phyloP scores from a whole-genome alignment of 768 basidiomycete species.

The Pseudohyphozyma bogoriensis region DNA sequence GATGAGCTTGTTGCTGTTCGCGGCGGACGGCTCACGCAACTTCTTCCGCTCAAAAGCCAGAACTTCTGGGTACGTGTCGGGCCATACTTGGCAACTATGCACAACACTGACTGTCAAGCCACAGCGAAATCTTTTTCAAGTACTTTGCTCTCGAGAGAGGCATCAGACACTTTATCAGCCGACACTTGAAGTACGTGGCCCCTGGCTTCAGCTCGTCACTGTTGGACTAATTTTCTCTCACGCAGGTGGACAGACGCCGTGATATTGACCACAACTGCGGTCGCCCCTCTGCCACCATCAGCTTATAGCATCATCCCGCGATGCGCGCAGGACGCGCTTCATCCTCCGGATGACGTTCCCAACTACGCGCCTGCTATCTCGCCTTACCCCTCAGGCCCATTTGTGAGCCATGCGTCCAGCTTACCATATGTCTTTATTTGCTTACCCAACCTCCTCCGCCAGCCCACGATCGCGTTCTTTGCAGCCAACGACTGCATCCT shows the following conservation, averaged over 20 bases:
- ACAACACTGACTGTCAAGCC: background rate
- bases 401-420: slow-evolving; percentile 9
- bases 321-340: slow-evolving; percentile 1
- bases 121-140: slow-evolving; percentile 23
- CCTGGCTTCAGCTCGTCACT: no score
- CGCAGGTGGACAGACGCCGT: slow-evolving; percentile 19
- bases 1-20: slow-evolving; percentile 18
- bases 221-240: no score
- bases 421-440: background rate
- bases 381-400: slow-evolving; percentile 1
- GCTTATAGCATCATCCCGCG: slow-evolving; percentile 3
- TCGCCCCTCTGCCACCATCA: slow-evolving; percentile 13
- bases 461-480: slow-evolving; percentile 21
- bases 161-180: slow-evolving; percentile 22
- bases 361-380: slow-evolving; percentile 13
- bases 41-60: slow-evolving; percentile 19
- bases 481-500: slow-evolving; percentile 21
- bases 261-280: slow-evolving; percentile 1
- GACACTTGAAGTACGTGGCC: no score
- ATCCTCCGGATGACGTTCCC: slow-evolving; percentile 13
- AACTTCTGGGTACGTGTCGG: background rate
- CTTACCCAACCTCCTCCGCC: no score
- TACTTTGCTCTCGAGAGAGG: slow-evolving; percentile 25
- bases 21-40: slow-evolving; percentile 15
- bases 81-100: background rate